Percentiles rank a stretch among this genome's conserved stretches.
phyloP scores from a whole-genome alignment of 495 filamentous ascomycete species.

The Daldinia bambusicola region DNA sequence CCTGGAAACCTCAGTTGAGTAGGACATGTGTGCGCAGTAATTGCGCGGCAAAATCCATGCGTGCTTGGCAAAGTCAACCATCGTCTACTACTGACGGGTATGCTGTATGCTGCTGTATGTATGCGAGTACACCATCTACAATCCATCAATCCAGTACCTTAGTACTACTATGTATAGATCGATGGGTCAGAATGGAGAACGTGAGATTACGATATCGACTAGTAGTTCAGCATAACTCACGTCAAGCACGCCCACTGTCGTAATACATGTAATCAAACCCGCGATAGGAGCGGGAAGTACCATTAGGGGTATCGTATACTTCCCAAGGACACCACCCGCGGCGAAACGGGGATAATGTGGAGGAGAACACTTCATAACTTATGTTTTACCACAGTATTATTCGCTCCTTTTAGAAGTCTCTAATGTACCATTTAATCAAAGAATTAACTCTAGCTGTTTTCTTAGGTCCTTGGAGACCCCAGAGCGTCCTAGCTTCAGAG shows the following conservation, averaged over 20 bases:
- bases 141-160: slow-evolving; percentile 1
- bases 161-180: slow-evolving; percentile 19
- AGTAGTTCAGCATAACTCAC: slow-evolving; percentile 28
- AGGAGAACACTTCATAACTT: slow-evolving; percentile 26
- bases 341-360: slow-evolving; percentile 43
- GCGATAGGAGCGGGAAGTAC: slow-evolving; percentile 23
- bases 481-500: slow-evolving; percentile 35
- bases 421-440: slow-evolving; percentile 40
- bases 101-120: neutral
- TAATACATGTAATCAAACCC: slow-evolving; percentile 28
- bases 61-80: slow-evolving; percentile 25
- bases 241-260: slow-evolving; percentile 12
- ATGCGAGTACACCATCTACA: slow-evolving; percentile 7
- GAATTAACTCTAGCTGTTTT: slow-evolving; percentile 33
- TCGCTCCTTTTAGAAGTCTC: slow-evolving; percentile 25
- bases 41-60: slow-evolving; percentile 47
- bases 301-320: slow-evolving; percentile 35
- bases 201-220: slow-evolving; percentile 38
- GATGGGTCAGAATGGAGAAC: slow-evolving; percentile 34
- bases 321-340: slow-evolving; percentile 36
- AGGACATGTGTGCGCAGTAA: slow-evolving; percentile 42
- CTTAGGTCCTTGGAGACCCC: slow-evolving; percentile 40
- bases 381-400: slow-evolving; percentile 29
- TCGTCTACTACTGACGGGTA: neutral
- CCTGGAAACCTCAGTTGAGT: slow-evolving; percentile 22